Conservation (phyloP, 2,329 filamentous ascomycete species). For the Sporothrix luriei region DNA sequence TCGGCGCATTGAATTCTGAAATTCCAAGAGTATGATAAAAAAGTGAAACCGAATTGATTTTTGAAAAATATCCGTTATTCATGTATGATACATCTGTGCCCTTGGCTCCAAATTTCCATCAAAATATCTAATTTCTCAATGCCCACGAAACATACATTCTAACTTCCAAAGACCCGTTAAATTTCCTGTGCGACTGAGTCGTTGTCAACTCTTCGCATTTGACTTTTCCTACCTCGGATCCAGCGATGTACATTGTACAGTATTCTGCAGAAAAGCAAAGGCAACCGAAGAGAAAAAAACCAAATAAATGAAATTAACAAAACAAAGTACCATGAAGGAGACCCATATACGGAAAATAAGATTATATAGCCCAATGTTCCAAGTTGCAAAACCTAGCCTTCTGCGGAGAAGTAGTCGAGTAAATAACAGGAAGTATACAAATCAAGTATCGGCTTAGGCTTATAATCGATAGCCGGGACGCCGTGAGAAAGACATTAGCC, state of each 20-base stretch:
- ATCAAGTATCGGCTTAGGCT: background rate
- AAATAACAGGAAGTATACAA: background rate
- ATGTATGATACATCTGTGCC: background rate
- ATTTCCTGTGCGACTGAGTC: background rate
- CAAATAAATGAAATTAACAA: background rate
- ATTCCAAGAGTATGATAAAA: background rate
- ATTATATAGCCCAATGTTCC: background rate
- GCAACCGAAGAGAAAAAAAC: no score
- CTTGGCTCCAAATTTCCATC: background rate
- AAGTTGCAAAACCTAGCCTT: background rate
- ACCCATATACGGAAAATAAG: background rate
- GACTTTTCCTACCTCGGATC: background rate
- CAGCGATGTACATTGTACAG: background rate
- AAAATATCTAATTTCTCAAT: constrained; percentile 7
- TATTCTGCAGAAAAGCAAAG: background rate
- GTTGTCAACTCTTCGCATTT: background rate
- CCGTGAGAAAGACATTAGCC: background rate
- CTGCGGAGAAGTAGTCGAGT: background rate
- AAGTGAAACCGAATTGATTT: background rate
- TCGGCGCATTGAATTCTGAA: background rate
- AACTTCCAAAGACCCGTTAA: background rate
- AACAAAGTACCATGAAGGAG: background rate
- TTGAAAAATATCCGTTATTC: background rate
- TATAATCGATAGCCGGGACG: background rate
- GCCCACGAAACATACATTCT: background rate